A percentile compares a stretch with the other conserved stretches of the same genome.
These are phyloP conservation scores for Lagenidium sp. DNA, from an alignment of 352 stramenopile species.

Conservation along the genomic window DNA sequence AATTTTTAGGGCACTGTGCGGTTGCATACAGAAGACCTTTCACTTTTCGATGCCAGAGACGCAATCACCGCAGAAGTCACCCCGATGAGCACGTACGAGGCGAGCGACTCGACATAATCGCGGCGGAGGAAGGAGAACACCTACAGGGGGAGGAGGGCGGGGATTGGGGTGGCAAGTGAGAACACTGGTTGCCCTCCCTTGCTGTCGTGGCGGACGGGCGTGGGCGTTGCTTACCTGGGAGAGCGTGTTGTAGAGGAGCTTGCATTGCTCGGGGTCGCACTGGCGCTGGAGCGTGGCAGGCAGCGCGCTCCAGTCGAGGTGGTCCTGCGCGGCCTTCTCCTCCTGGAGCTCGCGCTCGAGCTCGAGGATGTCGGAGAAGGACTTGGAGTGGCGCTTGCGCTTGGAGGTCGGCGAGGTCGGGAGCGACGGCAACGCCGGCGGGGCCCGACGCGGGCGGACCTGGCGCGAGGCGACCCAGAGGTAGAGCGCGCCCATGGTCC, in stretches of 20 bases:
- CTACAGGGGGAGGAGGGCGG: too few species aligned
- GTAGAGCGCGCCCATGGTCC: conserved; percentile 44
- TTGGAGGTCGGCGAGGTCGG: conserved; percentile 69
- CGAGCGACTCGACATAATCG: conserved; percentile 55
- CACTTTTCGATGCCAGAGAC: too few species aligned
- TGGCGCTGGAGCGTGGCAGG: conserved; percentile 43
- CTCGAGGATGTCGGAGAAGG: conserved; percentile 56
- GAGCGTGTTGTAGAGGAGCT: conserved; percentile 71
- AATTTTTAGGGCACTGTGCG: conserved; percentile 54
- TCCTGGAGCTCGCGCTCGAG: conserved; percentile 50
- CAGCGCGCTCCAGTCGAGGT: conserved; percentile 60
- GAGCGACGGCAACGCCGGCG: conserved; percentile 18
- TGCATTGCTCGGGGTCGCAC: conserved; percentile 63
- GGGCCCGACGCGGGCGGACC: conserved; percentile 45
- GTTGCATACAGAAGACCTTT: too few species aligned
- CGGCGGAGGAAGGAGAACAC: conserved; percentile 66
- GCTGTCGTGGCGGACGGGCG: too few species aligned
- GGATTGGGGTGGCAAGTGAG: not conserved
- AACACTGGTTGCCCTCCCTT: too few species aligned
- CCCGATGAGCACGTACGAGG: conserved; percentile 30
- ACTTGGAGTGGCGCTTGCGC: conserved; percentile 61
- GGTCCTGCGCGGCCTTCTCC: conserved; percentile 49
- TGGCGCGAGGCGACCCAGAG: conserved; percentile 77
- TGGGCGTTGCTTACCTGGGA: too few species aligned
- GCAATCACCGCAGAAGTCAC: too few species aligned